Percentiles rank a stretch among this genome's conserved stretches.
Conservation (phyloP, 1,139 yeast genomes). For the Zygosaccharomyces sapae region DNA sequence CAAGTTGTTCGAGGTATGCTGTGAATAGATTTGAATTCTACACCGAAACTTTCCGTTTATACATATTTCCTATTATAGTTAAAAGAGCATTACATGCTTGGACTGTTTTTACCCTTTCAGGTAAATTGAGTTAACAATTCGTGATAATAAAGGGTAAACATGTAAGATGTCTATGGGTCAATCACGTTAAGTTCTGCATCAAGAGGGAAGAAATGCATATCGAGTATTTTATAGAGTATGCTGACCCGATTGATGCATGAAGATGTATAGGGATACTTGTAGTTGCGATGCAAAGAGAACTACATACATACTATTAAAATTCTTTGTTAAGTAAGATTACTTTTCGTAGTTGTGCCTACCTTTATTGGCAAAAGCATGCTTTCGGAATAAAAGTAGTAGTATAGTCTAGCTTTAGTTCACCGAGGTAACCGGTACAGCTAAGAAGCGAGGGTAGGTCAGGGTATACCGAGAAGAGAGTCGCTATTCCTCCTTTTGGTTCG, state of each 20-base stretch:
- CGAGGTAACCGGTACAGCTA: background rate
- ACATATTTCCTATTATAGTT: constrained; percentile 5
- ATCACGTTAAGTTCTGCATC: constrained; percentile 5
- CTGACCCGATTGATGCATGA: background rate
- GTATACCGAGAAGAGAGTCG: background rate
- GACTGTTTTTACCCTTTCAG: background rate
- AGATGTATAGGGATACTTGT: background rate
- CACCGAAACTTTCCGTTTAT: background rate
- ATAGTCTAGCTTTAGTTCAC: background rate
- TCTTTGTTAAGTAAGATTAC: background rate
- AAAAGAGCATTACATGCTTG: background rate
- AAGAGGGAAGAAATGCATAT: background rate
- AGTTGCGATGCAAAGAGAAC: background rate
- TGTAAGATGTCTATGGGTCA: background rate
- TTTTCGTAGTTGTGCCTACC: constrained; percentile 6
- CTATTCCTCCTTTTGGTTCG: background rate
- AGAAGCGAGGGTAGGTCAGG: background rate
- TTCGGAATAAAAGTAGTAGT: background rate
- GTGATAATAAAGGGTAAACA: background rate
- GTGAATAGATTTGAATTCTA: background rate
- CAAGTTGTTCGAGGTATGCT: too few species aligned
- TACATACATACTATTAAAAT: background rate
- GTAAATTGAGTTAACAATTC: background rate
- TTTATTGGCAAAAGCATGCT: constrained; percentile 1
- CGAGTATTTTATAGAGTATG: background rate